A percentile compares a stretch with the other conserved stretches of the same genome.
These are phyloP conservation scores for Dothistroma septosporum DNA, from an alignment of 2,329 filamentous ascomycete species.

Conservation along the genomic window DNA sequence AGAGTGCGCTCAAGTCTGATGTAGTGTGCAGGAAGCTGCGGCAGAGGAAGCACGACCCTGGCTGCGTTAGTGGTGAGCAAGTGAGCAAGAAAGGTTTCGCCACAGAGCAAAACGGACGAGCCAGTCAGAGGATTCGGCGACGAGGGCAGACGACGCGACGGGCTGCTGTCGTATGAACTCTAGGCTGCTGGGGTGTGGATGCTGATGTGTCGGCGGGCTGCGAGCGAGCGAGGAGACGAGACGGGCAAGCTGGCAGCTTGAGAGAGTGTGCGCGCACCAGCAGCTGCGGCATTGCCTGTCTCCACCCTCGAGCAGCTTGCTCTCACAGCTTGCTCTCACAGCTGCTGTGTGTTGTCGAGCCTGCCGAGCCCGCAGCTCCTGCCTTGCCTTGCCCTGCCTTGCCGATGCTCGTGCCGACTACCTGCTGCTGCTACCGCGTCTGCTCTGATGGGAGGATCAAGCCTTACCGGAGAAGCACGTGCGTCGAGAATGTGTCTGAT, in stretches of 20 bases:
- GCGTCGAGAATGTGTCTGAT: background rate
- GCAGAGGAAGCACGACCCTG: constrained; percentile 7
- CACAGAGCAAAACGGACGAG: background rate
- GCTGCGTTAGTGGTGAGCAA: constrained; percentile 1
- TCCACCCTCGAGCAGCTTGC: background rate
- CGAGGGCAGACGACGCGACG: background rate
- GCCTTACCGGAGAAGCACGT: constrained; percentile 7
- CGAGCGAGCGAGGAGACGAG: background rate
- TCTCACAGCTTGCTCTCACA: background rate
- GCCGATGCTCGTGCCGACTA: background rate
- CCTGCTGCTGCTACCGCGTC: background rate
- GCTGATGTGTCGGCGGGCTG: background rate
- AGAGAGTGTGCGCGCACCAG: background rate
- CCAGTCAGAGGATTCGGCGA: constrained; percentile 3
- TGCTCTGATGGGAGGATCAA: background rate
- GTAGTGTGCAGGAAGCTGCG: constrained; percentile 5
- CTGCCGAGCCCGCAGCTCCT: background rate
- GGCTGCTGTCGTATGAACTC: background rate
- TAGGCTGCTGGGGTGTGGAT: background rate
- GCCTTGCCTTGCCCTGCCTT: background rate
- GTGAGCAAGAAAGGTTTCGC: constrained; percentile 5
- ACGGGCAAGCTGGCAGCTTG: background rate
- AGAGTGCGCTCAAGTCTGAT: constrained; percentile 2
- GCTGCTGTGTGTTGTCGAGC: background rate
- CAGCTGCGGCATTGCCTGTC: constrained; percentile 1